Conservation (phyloP, 2,329 filamentous ascomycete genomes). For the Aspergillus texensis region DNA sequence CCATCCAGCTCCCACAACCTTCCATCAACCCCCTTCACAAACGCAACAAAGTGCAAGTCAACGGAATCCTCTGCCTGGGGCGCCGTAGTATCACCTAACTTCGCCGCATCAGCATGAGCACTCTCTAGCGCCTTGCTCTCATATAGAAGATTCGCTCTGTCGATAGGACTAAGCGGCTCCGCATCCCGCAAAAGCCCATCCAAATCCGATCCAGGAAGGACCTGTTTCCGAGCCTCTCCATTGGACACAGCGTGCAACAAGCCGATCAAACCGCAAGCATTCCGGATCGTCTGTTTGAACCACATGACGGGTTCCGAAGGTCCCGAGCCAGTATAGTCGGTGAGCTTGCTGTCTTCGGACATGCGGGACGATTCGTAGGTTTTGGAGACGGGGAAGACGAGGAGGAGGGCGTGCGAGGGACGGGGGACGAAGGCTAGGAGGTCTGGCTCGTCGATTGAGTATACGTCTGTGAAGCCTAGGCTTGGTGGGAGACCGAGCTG, state of each 20-base stretch:
- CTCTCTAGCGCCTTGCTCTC: conserved; percentile 72
- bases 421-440: conserved; percentile 85
- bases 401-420: conserved; percentile 82
- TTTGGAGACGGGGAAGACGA: conserved; percentile 84
- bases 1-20: conserved; percentile 83
- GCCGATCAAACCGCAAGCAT: conserved; percentile 90
- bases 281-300: conserved; percentile 94
- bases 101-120: conserved; percentile 78
- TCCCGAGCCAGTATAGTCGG: conserved; percentile 70
- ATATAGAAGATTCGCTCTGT: conserved; percentile 76
- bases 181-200: conserved; percentile 67
- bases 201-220: conserved; percentile 54
- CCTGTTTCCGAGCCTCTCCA: conserved; percentile 66
- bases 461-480: conserved; percentile 86
- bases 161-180: conserved; percentile 66
- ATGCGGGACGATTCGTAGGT: conserved; percentile 77
- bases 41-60: conserved; percentile 96
- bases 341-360: conserved; percentile 67
- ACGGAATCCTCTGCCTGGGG: conserved; percentile 77
- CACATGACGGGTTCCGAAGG: conserved; percentile 76
- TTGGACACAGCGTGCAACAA: conserved; percentile 82
- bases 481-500: conserved; percentile 78
- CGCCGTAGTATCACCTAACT: conserved; percentile 74
- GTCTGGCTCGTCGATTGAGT: conserved; percentile 81
- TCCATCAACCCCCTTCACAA: conserved; percentile 74